phyloP scores from a whole-genome alignment of 2,329 filamentous ascomycete species.

The Aspergillus sp. region DNA sequence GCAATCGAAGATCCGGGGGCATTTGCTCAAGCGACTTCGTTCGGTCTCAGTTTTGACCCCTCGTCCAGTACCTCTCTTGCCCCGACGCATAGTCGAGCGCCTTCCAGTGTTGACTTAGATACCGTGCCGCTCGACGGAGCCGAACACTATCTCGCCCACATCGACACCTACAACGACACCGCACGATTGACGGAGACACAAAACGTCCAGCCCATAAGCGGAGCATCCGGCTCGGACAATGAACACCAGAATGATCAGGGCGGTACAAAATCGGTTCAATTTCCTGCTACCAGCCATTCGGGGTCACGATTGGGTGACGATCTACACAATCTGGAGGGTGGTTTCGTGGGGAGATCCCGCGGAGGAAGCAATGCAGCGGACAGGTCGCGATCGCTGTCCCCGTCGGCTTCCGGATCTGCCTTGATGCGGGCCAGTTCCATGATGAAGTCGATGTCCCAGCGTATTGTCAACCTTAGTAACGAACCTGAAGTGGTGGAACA shows the following conservation, averaged over 20 bases:
- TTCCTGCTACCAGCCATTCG: conserved; percentile 45
- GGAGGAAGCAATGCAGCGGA: conserved; percentile 54
- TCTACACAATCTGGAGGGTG: conserved; percentile 61
- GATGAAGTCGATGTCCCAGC: conserved; percentile 86
- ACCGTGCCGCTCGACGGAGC: conserved; percentile 42
- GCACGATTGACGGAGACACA: conserved; percentile 59
- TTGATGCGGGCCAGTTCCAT: conserved; percentile 72
- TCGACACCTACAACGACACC: conserved; percentile 56
- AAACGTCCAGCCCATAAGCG: conserved; percentile 60
- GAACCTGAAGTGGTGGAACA: conserved; percentile 82
- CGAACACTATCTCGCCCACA: conserved; percentile 57
- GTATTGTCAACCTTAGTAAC: conserved; percentile 95
- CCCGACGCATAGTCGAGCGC: conserved; percentile 26
- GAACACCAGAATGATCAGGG: conserved; percentile 51
- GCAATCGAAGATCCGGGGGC: conserved; percentile 40
- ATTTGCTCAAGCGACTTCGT: conserved; percentile 46
- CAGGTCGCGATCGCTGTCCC: conserved; percentile 59
- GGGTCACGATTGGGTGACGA: conserved; percentile 62
- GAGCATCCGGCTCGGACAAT: conserved; percentile 45
- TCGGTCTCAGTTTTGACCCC: conserved; percentile 45
- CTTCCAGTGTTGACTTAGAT: conserved; percentile 28
- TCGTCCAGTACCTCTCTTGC: conserved; percentile 23
- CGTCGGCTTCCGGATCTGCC: conserved; percentile 62
- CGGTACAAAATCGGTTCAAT: conserved; percentile 57
- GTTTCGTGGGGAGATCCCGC: conserved; percentile 52